Percentiles rank a stretch among this genome's conserved stretches.
Conservation (phyloP, 495 filamentous ascomycete genomes). For the Neurospora sp. region DNA sequence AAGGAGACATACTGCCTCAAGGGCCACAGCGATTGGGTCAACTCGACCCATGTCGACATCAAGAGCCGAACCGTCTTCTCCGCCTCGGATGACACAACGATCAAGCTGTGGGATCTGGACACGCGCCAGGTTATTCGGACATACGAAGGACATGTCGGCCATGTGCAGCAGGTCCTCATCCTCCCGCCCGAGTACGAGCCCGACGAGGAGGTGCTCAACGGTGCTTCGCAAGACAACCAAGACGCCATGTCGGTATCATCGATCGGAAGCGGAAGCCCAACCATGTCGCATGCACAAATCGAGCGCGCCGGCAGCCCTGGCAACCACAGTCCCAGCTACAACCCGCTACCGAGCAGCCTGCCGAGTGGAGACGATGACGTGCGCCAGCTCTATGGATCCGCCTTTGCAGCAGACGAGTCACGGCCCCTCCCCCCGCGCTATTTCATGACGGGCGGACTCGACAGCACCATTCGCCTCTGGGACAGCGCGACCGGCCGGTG, state of each 20-base stretch:
- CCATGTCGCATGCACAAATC: conserved; percentile 9
- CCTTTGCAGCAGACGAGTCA: conserved; percentile 43
- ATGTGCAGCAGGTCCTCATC: conserved; percentile 81
- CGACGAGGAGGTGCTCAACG: conserved; percentile 49
- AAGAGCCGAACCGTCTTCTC: conserved; percentile 77
- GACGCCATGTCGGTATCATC: conserved; percentile 39
- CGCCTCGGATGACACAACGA: conserved; percentile 85
- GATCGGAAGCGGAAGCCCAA: conserved; percentile 26
- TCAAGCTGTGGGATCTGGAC: conserved; percentile 66
- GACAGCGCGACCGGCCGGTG: conserved; percentile 73
- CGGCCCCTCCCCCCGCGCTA: conserved; percentile 71
- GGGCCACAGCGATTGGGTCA: conserved; percentile 90
- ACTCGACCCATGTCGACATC: conserved; percentile 75
- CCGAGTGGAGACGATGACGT: conserved; percentile 27
- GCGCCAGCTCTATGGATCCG: conserved; percentile 42
- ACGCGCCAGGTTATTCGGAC: conserved; percentile 63
- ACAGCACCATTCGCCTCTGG: conserved; percentile 89
- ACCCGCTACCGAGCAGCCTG: conserved; percentile 4
- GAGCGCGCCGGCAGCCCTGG: conserved; percentile 4
- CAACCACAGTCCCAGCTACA: conserved; percentile 4
- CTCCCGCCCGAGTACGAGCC: conserved; percentile 80
- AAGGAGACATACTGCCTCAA: conserved; percentile 67
- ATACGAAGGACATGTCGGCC: conserved; percentile 89
- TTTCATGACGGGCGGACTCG: conserved; percentile 84
- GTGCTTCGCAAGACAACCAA: conserved; percentile 44